Evolutionary conservation across 2,329 filamentous ascomycete genomes (phyloP).

Genomic region (Neocucurbitaria cava): DNA sequence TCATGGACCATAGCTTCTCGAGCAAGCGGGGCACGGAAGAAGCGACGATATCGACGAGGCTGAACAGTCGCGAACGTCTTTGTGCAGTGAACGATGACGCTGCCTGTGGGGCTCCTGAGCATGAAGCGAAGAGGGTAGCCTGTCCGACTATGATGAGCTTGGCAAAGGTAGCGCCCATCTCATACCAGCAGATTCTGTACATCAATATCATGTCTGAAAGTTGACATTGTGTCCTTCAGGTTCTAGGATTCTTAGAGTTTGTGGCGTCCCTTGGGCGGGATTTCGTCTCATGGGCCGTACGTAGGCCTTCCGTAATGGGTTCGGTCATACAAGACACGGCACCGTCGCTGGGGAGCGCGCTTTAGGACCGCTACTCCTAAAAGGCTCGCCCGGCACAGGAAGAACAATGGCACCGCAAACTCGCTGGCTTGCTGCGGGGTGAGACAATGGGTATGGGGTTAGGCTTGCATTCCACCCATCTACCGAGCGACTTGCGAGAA

Average conservation of each 20-base stretch:
- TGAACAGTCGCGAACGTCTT: no score
- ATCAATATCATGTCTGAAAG: neutral
- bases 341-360: constrained; percentile 18
- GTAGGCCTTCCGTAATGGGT: constrained; percentile 4
- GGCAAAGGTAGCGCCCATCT: neutral
- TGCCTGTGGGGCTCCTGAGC: no score
- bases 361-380: constrained; percentile 9
- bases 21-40: neutral
- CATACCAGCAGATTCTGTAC: neutral
- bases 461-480: constrained; percentile 9
- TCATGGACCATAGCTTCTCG: no score
- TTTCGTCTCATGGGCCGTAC: neutral
- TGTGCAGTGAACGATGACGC: no score
- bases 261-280: neutral
- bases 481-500: constrained; percentile 10
- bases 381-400: constrained; percentile 2
- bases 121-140: no score
- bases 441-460: neutral
- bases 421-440: constrained; percentile 2
- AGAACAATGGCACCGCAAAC: constrained; percentile 1
- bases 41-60: neutral
- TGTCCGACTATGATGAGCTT: neutral
- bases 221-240: neutral
- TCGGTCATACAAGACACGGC: constrained; percentile 10
- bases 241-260: neutral